phyloP scores from a whole-genome alignment of 164 flowering plant genomes.

The Cinnamomum micranthum region DNA sequence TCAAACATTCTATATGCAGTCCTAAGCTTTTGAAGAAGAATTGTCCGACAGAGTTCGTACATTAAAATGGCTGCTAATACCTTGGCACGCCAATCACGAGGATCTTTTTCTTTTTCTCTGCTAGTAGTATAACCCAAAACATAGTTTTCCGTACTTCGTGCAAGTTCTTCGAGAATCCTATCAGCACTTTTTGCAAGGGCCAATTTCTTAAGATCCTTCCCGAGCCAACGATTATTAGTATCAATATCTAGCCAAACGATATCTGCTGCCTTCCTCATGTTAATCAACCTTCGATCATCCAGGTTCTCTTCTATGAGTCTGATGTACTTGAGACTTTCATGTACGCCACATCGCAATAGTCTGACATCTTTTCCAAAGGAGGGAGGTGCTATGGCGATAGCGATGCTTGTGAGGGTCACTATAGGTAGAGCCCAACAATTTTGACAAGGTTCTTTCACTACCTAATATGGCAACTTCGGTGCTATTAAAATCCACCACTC shows the following conservation, averaged over 20 bases:
- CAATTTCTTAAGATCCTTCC: neutral
- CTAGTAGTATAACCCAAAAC: neutral
- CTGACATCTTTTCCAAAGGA: slow-evolving; percentile 16
- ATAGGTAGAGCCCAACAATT: slow-evolving; percentile 69
- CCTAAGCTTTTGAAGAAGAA: neutral
- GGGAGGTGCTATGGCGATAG: slow-evolving; percentile 39
- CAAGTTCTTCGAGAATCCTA: slow-evolving; percentile 1
- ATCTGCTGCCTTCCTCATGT: slow-evolving; percentile 32
- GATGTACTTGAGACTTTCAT: slow-evolving; percentile 2
- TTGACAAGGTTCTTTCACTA: slow-evolving; percentile 32
- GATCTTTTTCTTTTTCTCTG: too few relatives aligned
- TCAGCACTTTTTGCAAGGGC: neutral
- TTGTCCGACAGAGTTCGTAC: neutral
- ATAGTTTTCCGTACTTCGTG: neutral
- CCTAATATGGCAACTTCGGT: slow-evolving; percentile 31
- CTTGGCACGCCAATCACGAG: slow-evolving; percentile 1
- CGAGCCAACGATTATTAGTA: neutral
- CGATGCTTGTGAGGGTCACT: slow-evolving; percentile 59
- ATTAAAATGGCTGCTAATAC: neutral
- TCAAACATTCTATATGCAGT: neutral
- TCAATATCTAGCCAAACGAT: neutral
- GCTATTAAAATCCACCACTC: slow-evolving; percentile 47
- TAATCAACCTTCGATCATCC: slow-evolving; percentile 21
- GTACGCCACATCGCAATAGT: slow-evolving; percentile 25
- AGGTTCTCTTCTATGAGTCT: slow-evolving; percentile 38